A percentile compares a stretch with the other conserved stretches of the same genome.
phyloP scores from a whole-genome alignment of 768 basidiomycete genomes.

The Mycena kentingensis region DNA sequence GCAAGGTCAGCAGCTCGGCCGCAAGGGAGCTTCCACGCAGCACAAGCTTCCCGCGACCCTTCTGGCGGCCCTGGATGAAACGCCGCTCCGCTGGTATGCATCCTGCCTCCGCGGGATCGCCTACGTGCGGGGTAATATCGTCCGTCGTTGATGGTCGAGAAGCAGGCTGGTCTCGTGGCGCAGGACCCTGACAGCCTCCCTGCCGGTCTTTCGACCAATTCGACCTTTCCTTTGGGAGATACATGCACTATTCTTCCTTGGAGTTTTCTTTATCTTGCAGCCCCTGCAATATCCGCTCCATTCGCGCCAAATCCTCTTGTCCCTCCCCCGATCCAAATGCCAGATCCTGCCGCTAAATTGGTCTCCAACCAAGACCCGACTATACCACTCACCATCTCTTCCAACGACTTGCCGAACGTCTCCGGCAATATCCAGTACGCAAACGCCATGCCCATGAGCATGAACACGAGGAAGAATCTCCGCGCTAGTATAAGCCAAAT shows the following conservation, averaged over 20 bases:
- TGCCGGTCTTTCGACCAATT: not conserved
- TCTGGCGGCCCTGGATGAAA: not conserved
- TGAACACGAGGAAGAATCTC: constrained; percentile 30
- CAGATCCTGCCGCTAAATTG: constrained; percentile 14
- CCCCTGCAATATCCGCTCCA: constrained; percentile 22
- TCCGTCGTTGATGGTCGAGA: not conserved
- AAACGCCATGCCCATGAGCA: constrained; percentile 30
- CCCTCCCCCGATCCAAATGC: constrained; percentile 26
- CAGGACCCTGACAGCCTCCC: too few species aligned
- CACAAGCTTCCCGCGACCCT: too few species aligned
- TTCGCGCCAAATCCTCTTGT: constrained; percentile 23
- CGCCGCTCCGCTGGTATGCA: not conserved
- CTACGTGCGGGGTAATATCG: constrained; percentile 1
- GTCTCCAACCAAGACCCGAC: too few species aligned
- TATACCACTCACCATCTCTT: constrained; percentile 37
- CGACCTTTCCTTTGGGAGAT: not conserved
- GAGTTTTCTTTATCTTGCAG: constrained; percentile 12
- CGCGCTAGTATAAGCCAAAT: not conserved
- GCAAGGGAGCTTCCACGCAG: too few species aligned
- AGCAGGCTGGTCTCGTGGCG: not conserved
- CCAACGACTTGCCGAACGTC: constrained; percentile 32
- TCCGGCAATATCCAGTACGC: constrained; percentile 33
- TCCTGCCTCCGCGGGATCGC: constrained; percentile 1
- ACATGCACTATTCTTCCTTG: not conserved
- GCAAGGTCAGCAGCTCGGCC: too few species aligned